These are phyloP conservation scores for Penicillium turbatum DNA, from an alignment of 495 filamentous ascomycete genomes.

Conservation along the genomic window DNA sequence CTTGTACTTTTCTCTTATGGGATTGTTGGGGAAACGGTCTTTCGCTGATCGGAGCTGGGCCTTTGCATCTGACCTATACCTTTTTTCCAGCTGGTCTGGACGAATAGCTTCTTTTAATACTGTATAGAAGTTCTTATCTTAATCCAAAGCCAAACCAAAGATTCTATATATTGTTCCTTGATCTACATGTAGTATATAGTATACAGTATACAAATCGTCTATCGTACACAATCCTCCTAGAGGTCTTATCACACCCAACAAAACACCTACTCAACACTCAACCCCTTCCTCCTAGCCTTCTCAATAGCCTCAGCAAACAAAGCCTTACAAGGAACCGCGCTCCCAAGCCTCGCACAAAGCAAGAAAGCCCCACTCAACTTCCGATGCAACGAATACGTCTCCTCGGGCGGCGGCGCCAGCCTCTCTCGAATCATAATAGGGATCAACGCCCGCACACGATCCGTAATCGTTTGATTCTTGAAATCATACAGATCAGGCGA, in stretches of 20 bases:
- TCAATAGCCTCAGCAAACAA: slow-evolving; percentile 68
- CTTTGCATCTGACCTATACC: no score
- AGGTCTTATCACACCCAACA: background rate
- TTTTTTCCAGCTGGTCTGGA: background rate
- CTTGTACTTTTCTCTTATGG: no score
- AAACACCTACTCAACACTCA: slow-evolving; percentile 4
- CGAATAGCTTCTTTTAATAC: background rate
- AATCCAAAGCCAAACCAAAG: background rate
- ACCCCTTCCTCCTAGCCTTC: slow-evolving; percentile 36
- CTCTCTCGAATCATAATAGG: slow-evolving; percentile 89
- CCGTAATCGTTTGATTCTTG: slow-evolving; percentile 88
- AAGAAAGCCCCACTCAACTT: slow-evolving; percentile 96
- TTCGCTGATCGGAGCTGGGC: no score
- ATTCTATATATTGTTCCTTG: background rate
- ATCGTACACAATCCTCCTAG: background rate
- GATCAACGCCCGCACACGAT: slow-evolving; percentile 78
- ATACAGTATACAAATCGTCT: background rate
- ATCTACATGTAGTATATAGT: background rate
- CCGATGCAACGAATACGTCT: slow-evolving; percentile 94
- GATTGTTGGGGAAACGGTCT: no score
- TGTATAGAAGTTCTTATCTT: background rate
- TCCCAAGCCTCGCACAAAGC: slow-evolving; percentile 82
- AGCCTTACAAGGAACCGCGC: slow-evolving; percentile 72
- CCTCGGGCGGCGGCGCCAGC: slow-evolving; percentile 87
- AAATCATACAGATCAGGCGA: slow-evolving; percentile 91